Conservation (phyloP, 768 basidiomycete species). For the Agrocybe pediades region DNA sequence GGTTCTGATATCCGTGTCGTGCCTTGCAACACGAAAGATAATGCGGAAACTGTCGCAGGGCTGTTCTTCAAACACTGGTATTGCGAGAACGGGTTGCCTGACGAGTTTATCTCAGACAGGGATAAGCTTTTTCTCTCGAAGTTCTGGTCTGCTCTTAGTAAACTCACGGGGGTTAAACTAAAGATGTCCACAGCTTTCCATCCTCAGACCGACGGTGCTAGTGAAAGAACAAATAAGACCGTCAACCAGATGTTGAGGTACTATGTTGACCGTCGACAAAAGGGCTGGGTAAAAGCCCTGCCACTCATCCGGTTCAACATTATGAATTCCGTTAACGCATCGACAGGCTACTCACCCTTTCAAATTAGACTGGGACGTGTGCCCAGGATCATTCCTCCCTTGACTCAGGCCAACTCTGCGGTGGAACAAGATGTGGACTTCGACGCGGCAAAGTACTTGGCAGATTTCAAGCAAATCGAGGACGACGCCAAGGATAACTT, state of each 20-base stretch:
- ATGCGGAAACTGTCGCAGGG: background rate
- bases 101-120: conserved; percentile 4
- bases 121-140: conserved; percentile 23
- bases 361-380: conserved; percentile 12
- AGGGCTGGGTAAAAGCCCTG: conserved; percentile 11
- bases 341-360: conserved; percentile 22
- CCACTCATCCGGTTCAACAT: conserved; percentile 17
- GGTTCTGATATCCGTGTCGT: conserved; percentile 4
- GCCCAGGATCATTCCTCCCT: conserved; percentile 14
- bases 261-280: conserved; percentile 14
- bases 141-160: conserved; percentile 19
- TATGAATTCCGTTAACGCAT: conserved; percentile 12
- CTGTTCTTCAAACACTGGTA: background rate
- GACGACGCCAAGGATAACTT: background rate
- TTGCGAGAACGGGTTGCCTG: conserved; percentile 3
- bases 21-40: conserved; percentile 2
- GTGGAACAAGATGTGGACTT: conserved; percentile 15
- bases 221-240: conserved; percentile 23
- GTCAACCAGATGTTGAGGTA: conserved; percentile 19
- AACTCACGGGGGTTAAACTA: conserved; percentile 8
- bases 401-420: too few species aligned
- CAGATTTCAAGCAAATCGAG: too few species aligned
- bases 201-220: conserved; percentile 22
- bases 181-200: conserved; percentile 13
- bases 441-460: background rate